Percentiles rank a stretch among this genome's conserved stretches.
These are phyloP conservation scores for Lentinula edodes DNA, from an alignment of 768 basidiomycete genomes.

Conservation along the genomic window DNA sequence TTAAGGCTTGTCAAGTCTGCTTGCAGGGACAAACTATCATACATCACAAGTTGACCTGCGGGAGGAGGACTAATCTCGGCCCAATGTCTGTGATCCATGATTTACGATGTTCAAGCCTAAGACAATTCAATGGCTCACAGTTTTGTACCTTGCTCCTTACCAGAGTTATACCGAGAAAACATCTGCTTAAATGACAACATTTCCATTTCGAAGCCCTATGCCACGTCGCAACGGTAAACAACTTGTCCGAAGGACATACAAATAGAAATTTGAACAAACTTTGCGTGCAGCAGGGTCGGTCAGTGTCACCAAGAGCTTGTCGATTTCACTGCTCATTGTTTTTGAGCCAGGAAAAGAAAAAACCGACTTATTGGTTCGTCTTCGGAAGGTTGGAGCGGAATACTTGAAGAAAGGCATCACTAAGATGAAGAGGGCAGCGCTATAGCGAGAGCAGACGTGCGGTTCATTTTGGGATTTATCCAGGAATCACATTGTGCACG, in stretches of 20 bases:
- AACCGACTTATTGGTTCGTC: constrained; percentile 55
- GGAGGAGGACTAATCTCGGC: constrained; percentile 84
- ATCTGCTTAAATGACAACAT: constrained; percentile 96
- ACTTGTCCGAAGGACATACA: constrained; percentile 13
- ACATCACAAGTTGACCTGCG: constrained; percentile 79
- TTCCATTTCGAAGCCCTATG: constrained; percentile 84
- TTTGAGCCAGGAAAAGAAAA: constrained; percentile 76
- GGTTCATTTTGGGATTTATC: neutral
- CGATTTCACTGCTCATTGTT: constrained; percentile 97
- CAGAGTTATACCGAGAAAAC: constrained; percentile 88
- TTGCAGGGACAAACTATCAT: constrained; percentile 60
- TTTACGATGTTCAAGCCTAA: constrained; percentile 7
- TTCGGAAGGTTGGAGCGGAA: constrained; percentile 41
- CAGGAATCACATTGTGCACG: neutral
- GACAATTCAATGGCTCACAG: constrained; percentile 49
- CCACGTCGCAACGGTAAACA: constrained; percentile 10
- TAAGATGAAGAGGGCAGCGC: neutral
- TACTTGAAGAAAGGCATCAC: constrained; percentile 13
- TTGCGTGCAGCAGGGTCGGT: constrained; percentile 75
- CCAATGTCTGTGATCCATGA: constrained; percentile 58
- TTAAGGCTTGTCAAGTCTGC: constrained; percentile 63
- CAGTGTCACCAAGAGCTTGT: constrained; percentile 83
- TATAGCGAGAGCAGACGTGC: neutral
- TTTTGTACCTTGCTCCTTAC: constrained; percentile 80
- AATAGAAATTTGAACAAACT: constrained; percentile 37